A percentile compares a stretch with the other conserved stretches of the same genome.
Evolutionary conservation across 495 filamentous ascomycete species (phyloP).

Genomic region (Penicillium chermesinum): DNA sequence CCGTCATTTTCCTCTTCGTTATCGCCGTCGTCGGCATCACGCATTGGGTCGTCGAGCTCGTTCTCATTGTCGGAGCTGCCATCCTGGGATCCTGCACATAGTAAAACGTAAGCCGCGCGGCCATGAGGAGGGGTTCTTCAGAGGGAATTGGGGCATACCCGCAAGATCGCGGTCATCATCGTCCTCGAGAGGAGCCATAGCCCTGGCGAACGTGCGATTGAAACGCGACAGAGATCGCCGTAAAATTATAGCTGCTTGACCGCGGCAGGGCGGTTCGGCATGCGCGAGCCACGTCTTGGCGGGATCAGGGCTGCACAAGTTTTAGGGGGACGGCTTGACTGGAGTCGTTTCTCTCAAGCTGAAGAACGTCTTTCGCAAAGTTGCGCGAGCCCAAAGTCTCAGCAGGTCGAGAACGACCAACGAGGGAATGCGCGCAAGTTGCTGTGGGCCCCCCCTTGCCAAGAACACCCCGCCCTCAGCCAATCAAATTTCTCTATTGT

Average conservation of each 20-base stretch:
- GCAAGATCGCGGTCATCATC: conserved; percentile 54
- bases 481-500: too few species aligned
- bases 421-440: background rate
- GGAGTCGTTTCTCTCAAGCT: background rate
- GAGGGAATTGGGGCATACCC: conserved; percentile 29
- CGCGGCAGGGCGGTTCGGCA: background rate
- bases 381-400: background rate
- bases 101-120: too few species aligned
- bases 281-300: background rate
- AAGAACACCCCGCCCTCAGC: background rate
- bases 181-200: conserved; percentile 35
- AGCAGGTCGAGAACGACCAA: background rate
- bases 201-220: background rate
- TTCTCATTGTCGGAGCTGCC: conserved; percentile 70
- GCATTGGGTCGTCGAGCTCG: conserved; percentile 63
- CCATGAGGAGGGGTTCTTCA: too few species aligned
- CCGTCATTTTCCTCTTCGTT: conserved; percentile 62
- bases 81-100: conserved; percentile 49
- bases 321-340: background rate
- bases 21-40: conserved; percentile 56
- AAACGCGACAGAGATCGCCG: background rate
- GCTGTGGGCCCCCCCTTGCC: background rate
- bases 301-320: background rate
- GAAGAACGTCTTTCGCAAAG: background rate
- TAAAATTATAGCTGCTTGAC: background rate